Evolutionary conservation across 768 basidiomycete species (phyloP), one percentile per base, ranked within the genome.

Genomic region (Fomitopsis serialis): DNA sequence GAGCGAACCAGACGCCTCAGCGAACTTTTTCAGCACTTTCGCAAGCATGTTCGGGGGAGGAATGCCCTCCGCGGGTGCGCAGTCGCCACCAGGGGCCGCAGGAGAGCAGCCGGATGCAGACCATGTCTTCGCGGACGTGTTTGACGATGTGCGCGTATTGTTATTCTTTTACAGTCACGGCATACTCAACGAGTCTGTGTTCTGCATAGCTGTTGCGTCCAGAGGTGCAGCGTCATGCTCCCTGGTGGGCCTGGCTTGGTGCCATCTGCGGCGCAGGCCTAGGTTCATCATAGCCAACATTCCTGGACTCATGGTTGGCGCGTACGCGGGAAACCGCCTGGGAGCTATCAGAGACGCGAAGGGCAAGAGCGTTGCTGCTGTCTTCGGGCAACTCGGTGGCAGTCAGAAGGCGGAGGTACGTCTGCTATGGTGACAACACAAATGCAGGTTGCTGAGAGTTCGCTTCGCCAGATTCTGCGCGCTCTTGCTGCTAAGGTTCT

Each of bases 261-360:
- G 75, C 85, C 15, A 72, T 78, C 2, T 85, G 81, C 54, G 93
- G 92, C 42, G 81, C 77, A n/a, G 80, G 79, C 53, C 47, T 73
- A 48, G 70, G 66, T 22, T 70, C 60, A 70, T 76, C 48, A 63
- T 84, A 24, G 93, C 85, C 23, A 97, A 95, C 62, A 63, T 94
- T 1, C 93, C 93, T 9, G 93, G 93, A 7, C 74, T 92, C 13
- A 79, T 94, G 72, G 76, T 94, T 19, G 94, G 94, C 48, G 90
- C 87, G 2, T 79, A 86, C 59, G 90, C 92, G 0, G 94, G 94
- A 0, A 96, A 94, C 65, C 76, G 91, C n/a, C 71, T 97, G 25
- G 94, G 94, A 42, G 92, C 93, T 2, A 76, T 98, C 45, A 77
- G 94, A 53, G 94, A 98, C 63, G 94, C 94, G 3, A 98, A 98